These are phyloP conservation scores for Pseudopithomyces chartarum DNA, from an alignment of 2,329 filamentous ascomycete species.

Conservation along the genomic window DNA sequence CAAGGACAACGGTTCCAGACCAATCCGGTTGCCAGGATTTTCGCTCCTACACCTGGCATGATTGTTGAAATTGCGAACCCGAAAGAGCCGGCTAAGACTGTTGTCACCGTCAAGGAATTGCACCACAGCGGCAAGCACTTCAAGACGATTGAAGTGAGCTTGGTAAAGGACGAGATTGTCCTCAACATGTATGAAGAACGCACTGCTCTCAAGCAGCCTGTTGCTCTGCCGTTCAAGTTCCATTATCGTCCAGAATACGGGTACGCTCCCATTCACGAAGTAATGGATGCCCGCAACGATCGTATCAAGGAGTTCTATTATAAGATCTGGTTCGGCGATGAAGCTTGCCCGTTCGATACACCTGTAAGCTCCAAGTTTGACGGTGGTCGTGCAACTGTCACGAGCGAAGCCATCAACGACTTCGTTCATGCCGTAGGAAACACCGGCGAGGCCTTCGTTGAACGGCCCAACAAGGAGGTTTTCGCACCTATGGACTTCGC, in stretches of 20 bases:
- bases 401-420: conserved; percentile 91
- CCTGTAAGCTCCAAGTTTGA: conserved; percentile 87
- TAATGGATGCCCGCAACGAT: conserved; percentile 95
- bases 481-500: conserved; percentile 98
- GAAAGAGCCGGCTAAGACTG: conserved; percentile 80
- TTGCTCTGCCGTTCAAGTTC: conserved; percentile 85
- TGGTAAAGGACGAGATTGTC: conserved; percentile 76
- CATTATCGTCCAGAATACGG: conserved; percentile 93
- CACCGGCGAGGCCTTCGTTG: conserved; percentile 95
- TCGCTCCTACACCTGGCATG: conserved; percentile 82
- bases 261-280: conserved; percentile 95
- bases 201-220: conserved; percentile 80
- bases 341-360: conserved; percentile 80
- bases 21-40: conserved; percentile 91
- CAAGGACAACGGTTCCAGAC: conserved; percentile 97
- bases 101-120: conserved; percentile 86
- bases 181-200: conserved; percentile 93
- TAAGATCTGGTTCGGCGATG: conserved; percentile 93
- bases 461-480: conserved; percentile 90
- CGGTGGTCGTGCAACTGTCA: conserved; percentile 85
- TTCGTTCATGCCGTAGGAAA: conserved; percentile 99
- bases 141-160: conserved; percentile 84
- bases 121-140: conserved; percentile 83
- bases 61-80: conserved; percentile 86
- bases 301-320: conserved; percentile 99